Evolutionary conservation across 371 early-diverging fungal genomes (phyloP).

Genomic region (Haplosporangium sp.): DNA sequence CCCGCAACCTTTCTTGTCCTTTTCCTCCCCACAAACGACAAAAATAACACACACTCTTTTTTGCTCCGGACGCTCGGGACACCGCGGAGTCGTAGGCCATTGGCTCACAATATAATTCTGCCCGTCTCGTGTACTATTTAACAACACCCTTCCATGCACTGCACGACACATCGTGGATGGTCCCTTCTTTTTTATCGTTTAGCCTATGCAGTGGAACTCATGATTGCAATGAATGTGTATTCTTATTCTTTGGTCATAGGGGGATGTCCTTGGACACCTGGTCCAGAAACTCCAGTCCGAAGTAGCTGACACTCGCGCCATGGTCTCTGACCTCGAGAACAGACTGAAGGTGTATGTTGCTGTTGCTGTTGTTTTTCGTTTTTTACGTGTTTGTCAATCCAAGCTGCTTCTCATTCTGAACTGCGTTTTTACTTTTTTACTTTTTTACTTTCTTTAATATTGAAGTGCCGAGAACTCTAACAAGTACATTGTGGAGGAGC

Average conservation of each 20-base stretch:
- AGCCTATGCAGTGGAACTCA: too few relatives aligned
- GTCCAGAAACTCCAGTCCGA: constrained; percentile 50
- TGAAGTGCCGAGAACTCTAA: constrained; percentile 49
- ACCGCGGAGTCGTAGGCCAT: too few relatives aligned
- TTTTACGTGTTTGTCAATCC: not conserved
- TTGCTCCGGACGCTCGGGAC: too few relatives aligned
- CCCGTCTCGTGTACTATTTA: too few relatives aligned
- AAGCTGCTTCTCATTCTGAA: too few relatives aligned
- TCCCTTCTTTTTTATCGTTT: not conserved
- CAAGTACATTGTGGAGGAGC: constrained; percentile 52
- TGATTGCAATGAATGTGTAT: too few relatives aligned
- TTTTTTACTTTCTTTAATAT: constrained; percentile 1
- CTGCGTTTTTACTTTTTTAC: not conserved
- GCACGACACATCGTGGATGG: too few relatives aligned
- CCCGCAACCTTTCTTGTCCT: too few relatives aligned
- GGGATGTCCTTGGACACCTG: constrained; percentile 38
- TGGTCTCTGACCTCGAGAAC: constrained; percentile 43
- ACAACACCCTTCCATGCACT: too few relatives aligned
- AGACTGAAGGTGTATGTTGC: constrained; percentile 43
- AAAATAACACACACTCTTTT: too few relatives aligned
- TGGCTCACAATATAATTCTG: too few relatives aligned
- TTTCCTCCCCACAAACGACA: too few relatives aligned
- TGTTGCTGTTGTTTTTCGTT: not conserved
- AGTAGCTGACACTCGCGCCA: constrained; percentile 46
- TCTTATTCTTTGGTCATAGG: constrained; percentile 11